These are phyloP conservation scores for Metschnikowia kunwiensis DNA, from an alignment of 805 yeast genomes.

Conservation along the genomic window DNA sequence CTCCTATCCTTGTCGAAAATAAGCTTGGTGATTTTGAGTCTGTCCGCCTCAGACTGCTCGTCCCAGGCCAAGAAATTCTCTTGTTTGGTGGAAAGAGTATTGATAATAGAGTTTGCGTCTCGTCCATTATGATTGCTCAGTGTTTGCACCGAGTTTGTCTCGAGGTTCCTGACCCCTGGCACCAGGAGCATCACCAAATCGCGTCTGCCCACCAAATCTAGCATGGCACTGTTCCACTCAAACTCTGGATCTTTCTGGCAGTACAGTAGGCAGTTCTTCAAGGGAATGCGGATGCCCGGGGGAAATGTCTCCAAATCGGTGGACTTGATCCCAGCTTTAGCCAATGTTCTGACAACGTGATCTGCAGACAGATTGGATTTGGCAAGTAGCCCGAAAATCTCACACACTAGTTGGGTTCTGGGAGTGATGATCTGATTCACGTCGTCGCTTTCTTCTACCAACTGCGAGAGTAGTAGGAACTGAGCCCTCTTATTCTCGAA, in stretches of 20 bases:
- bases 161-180: constrained; percentile 7
- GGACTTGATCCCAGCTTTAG: constrained; percentile 50
- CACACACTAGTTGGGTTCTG: constrained; percentile 55
- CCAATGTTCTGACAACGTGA: constrained; percentile 61
- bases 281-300: constrained; percentile 63
- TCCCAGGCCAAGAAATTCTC: constrained; percentile 62
- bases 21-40: constrained; percentile 62
- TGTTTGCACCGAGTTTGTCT: neutral
- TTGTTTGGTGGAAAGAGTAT: constrained; percentile 33
- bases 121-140: constrained; percentile 2
- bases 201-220: constrained; percentile 63
- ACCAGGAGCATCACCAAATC: constrained; percentile 47
- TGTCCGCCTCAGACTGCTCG: constrained; percentile 66
- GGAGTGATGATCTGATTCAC: constrained; percentile 65
- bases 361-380: constrained; percentile 49
- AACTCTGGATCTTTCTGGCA: constrained; percentile 53
- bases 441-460: constrained; percentile 58
- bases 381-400: constrained; percentile 60
- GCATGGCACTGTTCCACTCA: constrained; percentile 44
- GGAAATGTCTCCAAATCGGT: constrained; percentile 68
- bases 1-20: constrained; percentile 78
- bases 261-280: constrained; percentile 55
- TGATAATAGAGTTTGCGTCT: constrained; percentile 43
- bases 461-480: constrained; percentile 62
- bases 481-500: constrained; percentile 44